Evolutionary conservation across 176 grass and related monocot genomes (phyloP).

Genomic region (Triticum dicoccoides): DNA sequence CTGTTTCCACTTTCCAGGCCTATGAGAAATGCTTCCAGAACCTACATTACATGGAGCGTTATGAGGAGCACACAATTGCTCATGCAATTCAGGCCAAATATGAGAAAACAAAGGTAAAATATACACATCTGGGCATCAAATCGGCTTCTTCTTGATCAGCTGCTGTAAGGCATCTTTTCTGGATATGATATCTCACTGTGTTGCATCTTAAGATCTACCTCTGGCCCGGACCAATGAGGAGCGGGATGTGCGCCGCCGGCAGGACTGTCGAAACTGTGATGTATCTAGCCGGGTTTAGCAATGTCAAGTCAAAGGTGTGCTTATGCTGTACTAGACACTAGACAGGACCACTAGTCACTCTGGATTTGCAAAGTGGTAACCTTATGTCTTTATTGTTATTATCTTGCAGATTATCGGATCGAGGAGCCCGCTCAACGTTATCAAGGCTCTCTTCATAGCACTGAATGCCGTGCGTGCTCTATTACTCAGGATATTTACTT

Average conservation of each 20-base stretch:
- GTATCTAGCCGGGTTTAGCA: conserved; percentile 84
- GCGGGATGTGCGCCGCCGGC: conserved; percentile 62
- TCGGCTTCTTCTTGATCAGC: neutral
- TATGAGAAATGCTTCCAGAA: conserved; percentile 99
- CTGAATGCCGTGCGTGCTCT: conserved; percentile 70
- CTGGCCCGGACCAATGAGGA: conserved; percentile 77
- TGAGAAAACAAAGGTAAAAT: conserved; percentile 87
- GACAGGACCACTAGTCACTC: neutral
- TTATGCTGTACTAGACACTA: neutral
- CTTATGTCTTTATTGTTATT: neutral
- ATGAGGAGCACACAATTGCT: conserved; percentile 93
- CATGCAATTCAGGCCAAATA: conserved; percentile 92
- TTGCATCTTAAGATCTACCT: conserved; percentile 67
- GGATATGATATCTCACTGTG: conserved; percentile 8
- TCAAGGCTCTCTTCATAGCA: conserved; percentile 94
- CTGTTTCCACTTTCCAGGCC: conserved; percentile 50
- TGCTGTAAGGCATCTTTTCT: neutral
- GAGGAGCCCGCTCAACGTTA: conserved; percentile 90
- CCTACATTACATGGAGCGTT: conserved; percentile 92
- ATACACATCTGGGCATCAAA: neutral
- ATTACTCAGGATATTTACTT: conserved; percentile 4
- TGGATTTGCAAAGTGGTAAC: neutral
- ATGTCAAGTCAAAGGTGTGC: conserved; percentile 80
- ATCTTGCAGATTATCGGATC: conserved; percentile 80
- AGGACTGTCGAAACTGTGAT: conserved; percentile 81